Base-by-base conservation (phyloP, 495 filamentous ascomycete species). In the Chaetomidium leptoderma region DNA sequence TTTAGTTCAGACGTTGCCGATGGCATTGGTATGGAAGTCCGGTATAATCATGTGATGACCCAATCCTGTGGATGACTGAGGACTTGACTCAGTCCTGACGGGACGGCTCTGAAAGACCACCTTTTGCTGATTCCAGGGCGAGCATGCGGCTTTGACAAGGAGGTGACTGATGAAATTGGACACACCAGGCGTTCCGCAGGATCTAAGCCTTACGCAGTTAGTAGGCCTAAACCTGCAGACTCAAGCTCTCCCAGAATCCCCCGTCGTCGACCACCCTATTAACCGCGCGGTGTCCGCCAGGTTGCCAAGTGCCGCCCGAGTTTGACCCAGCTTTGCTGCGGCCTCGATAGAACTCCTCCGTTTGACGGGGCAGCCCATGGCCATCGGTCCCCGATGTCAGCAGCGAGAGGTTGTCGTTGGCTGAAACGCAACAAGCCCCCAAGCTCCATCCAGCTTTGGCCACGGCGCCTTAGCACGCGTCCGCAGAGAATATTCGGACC, bases 151-250 rank as follows among this genome's bases (percentile, higher is more conserved):
- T 39, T 48, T 42, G 60, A 37, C 27, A 40, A 29, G 32, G 48
- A 26, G 36, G 26, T 21, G 26, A 37, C 32, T 8, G 44, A 21
- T 16, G 48, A 56, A 53, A 63, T 68, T 70, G 64, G 68, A 73
- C 60, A 72, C 70, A 63, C 63, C 55, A 65, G 66, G 60, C 61
- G 68, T 70, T 72, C 67, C 70, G 67, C 56, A 57, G 57, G 59
- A 51, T 61, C 59, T 62, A 67, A 66, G 65, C 62, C 63, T 66
- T 46, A 35, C 29, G 29, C 39, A 44, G 50, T 42, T 29, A 42
- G 30, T 43, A 26, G 50, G 37, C 36, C 26, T n/a, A n/a, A n/a
- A n/a, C n/a, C n/a, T n/a, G n/a, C n/a, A n/a, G n/a, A n/a, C n/a
- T n/a, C n/a, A n/a, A n/a, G 39, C 17, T 17, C 26, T 36, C 56